Base-by-base conservation (phyloP, 129 eudicot genomes). In the Escallonia rubra region DNA sequence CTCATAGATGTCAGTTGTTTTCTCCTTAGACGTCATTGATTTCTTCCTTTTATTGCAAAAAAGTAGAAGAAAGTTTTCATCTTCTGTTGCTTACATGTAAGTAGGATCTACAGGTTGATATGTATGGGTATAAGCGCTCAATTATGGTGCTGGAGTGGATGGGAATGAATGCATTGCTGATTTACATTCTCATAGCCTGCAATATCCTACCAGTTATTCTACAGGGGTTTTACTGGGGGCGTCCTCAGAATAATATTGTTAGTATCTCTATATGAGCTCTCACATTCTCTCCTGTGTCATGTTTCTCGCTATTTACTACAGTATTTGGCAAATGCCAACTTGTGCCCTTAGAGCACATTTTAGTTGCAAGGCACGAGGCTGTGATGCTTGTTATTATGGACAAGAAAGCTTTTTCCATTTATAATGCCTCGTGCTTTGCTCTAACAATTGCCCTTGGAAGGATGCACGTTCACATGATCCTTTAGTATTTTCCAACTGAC, bases 211-310 rank as follows among this genome's bases (percentile, higher is more conserved):
- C 80, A 1, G 66, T 76, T 63, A 13, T 76, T 42, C 72, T 70
- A 16, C 81, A 76, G 49, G 76, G 76, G 58, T 76, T 76, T 23
- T 76, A 76, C 16, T 70, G 76, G 76, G 42, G 60, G 64, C 14
- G 42, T 12, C 76, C 81, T 64, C 40, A 56, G 2, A 76, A 76
- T 54, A 76, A 76, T 50, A 56, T 63, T 45, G 76, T 69, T 9
- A 70, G 65, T 68, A 65, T 44, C 16, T 45, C 7, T 13, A 13
- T 64, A 2, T 4, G 8, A 60, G 16, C 6, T 39, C 9, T 12
- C 41, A 43, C 42, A 10, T 54, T 41, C 34, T 23, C 34, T 23
- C 34, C 34, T 1, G 34, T 1, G n/a, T 48, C 40, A 2, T 4
- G 6, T 51, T 49, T 3, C 14, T 2, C 38, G 7, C 2, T 58